Base-by-base conservation (phyloP, 1,284 basidiomycete species). In the Mycosarcoma mackinlayi region DNA sequence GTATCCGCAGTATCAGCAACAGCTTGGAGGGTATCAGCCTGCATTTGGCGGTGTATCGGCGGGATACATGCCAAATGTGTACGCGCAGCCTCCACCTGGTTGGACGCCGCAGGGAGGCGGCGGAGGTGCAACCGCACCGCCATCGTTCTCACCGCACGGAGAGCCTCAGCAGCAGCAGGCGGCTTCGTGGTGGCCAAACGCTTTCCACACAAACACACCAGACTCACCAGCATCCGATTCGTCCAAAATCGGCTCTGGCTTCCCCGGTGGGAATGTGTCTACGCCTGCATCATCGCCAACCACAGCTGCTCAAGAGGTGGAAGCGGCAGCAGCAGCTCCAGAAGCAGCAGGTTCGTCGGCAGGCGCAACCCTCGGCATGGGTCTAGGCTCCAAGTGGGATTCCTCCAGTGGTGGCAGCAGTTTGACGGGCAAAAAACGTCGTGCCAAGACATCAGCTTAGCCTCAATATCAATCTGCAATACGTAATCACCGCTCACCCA, bases 361-460 rank as follows among this genome's bases (percentile, higher is more conserved):
- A 23, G 24, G 19, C 4, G 34, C 30, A 24, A 19, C 33, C 4
- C 45, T 54, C 1, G 63, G 63, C 1, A 27, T 54, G 27, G 64
- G 64, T 0, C 21, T 67, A 1, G 64, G 52, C n/a, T 28, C 21
- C 38, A 67, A 67, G 24, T 67, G 64, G 64, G 42, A 49, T 18
- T n/a, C 40, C 6, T 3, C 42, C 8, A 47, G 27, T 14, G 25
- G 7, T n/a, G 30, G 30, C 19, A 13, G 19, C n/a, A 16, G 23
- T 24, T 8, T 7, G 13, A 24, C 23, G 39, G 34, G n/a, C 16
- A 40, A 23, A 24, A 25, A 16, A 16, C 39, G 39, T 11, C 19
- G 23, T 21, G 39, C 23, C 39, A 40, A 40, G 23, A 24, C 39
- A 14, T 24, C 21, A 11, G 13, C 18, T n/a, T 38, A 30, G 24